Evolutionary conservation across 768 basidiomycete species (phyloP).

Genomic region (Podaxis sp.): DNA sequence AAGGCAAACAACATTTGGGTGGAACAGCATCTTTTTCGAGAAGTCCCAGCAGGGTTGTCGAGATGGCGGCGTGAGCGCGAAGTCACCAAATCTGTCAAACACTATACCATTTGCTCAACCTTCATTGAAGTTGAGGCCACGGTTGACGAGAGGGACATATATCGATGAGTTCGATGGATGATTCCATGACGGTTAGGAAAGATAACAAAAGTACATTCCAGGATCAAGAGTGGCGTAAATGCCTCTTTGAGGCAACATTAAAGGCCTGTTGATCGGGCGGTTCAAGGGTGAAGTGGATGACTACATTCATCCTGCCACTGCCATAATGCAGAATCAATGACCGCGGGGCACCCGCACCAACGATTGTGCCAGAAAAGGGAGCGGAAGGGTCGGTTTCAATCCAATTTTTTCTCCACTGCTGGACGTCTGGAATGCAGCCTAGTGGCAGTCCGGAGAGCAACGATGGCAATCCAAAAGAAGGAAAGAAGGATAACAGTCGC

Average conservation of each 20-base stretch:
- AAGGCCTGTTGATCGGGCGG: neutral
- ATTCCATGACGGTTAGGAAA: neutral
- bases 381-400: neutral
- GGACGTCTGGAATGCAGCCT: neutral
- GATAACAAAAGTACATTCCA: neutral
- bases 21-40: neutral
- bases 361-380: neutral
- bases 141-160: neutral
- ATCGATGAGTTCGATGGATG: neutral
- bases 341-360: neutral
- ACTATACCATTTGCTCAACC: neutral
- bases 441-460: neutral
- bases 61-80: neutral
- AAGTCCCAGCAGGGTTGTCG: neutral
- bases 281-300: neutral
- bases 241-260: neutral
- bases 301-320: neutral
- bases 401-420: neutral
- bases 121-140: neutral
- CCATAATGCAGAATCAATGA: neutral
- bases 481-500: constrained; percentile 5
- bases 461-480: neutral
- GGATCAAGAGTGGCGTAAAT: neutral
- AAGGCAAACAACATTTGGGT: neutral
- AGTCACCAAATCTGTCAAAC: neutral